A percentile compares a stretch with the other conserved stretches of the same genome.
Evolutionary conservation across 1,284 basidiomycete genomes (phyloP).

Genomic region (Filobasidium uniguttulatum): DNA sequence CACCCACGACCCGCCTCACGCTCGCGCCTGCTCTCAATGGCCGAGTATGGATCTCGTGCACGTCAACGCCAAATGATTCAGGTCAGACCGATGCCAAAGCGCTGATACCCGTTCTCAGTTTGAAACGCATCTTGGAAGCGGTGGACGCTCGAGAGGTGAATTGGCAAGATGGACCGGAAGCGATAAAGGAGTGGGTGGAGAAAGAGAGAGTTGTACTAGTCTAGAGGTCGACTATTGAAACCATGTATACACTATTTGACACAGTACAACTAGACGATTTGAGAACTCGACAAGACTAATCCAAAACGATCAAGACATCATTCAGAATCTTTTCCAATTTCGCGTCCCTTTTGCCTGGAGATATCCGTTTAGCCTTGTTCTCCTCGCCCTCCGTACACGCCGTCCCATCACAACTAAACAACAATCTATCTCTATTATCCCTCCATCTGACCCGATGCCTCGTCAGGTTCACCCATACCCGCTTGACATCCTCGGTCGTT

Average conservation of each 20-base stretch:
- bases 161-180: slow-evolving; percentile 20
- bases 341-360: background rate
- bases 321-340: background rate
- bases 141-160: slow-evolving; percentile 25
- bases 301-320: background rate
- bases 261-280: too few species aligned
- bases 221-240: too few species aligned
- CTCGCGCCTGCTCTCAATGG: slow-evolving; percentile 41
- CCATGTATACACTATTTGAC: background rate
- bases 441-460: slow-evolving; percentile 3
- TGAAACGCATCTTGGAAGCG: slow-evolving; percentile 29
- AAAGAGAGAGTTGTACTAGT: slow-evolving; percentile 3
- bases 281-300: background rate
- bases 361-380: background rate
- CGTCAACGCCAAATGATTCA: too few species aligned
- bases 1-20: slow-evolving; percentile 37
- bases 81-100: slow-evolving; percentile 27
- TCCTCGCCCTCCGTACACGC: background rate
- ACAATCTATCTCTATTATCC: background rate
- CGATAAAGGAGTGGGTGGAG: slow-evolving; percentile 9
- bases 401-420: background rate
- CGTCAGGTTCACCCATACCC: slow-evolving; percentile 13
- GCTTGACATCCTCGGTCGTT: slow-evolving; percentile 7
- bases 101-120: slow-evolving; percentile 30
- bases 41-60: slow-evolving; percentile 38